phyloP scores from a whole-genome alignment of 2,329 filamentous ascomycete genomes.

The Phyllosticta paracitricarpa region DNA sequence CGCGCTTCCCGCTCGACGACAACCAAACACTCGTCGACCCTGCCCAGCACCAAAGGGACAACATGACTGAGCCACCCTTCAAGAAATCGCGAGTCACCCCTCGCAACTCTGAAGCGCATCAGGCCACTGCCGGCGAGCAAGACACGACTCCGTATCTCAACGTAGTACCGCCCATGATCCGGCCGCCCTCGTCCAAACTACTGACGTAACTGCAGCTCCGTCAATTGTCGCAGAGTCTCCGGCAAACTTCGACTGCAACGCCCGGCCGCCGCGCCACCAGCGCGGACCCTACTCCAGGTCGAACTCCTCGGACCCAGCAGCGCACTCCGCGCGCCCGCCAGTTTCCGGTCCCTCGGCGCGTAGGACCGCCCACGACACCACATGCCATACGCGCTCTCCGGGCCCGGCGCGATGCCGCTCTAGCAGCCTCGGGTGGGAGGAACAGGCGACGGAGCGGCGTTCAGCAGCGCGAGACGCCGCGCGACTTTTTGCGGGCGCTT shows the following conservation, averaged over 20 bases:
- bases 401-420: slow-evolving; percentile 39
- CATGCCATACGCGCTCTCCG: slow-evolving; percentile 46
- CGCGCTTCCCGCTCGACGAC: not conserved
- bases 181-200: not conserved
- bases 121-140: slow-evolving; percentile 6
- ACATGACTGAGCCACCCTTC: slow-evolving; percentile 27
- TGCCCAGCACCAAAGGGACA: not conserved
- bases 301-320: slow-evolving; percentile 24
- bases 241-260: slow-evolving; percentile 23
- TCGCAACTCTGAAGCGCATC: slow-evolving; percentile 12
- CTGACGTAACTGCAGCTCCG: slow-evolving; percentile 17
- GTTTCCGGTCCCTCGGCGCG: slow-evolving; percentile 19
- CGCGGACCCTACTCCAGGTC: slow-evolving; percentile 20
- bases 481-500: slow-evolving; percentile 43
- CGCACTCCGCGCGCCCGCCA: slow-evolving; percentile 27
- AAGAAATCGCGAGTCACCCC: slow-evolving; percentile 27
- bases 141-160: slow-evolving; percentile 16
- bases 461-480: slow-evolving; percentile 44
- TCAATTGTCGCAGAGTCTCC: slow-evolving; percentile 19
- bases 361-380: slow-evolving; percentile 41
- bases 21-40: not conserved
- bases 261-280: slow-evolving; percentile 24
- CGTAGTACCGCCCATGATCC: slow-evolving; percentile 16
- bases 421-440: slow-evolving; percentile 36
- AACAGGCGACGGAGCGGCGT: slow-evolving; percentile 39